phyloP scores from a whole-genome alignment of 1,139 yeast species.

The Geotrichum restrictum region DNA sequence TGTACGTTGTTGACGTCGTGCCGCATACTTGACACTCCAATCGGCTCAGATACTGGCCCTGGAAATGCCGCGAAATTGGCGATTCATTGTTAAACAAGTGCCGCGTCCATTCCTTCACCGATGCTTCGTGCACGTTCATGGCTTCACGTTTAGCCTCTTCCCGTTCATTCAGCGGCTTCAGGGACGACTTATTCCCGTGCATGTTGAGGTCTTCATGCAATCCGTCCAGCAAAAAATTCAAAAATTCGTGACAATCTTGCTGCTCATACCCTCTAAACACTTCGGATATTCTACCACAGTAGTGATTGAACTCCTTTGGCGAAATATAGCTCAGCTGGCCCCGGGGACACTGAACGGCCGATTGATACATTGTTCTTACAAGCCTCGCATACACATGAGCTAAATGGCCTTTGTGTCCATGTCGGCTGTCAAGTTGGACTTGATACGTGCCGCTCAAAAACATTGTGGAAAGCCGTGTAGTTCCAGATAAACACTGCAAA shows the following conservation, averaged over 20 bases:
- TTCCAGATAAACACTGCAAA: constrained; percentile 70
- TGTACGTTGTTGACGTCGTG: constrained; percentile 81
- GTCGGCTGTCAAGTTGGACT: constrained; percentile 67
- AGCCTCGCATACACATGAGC: constrained; percentile 70
- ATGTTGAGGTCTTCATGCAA: constrained; percentile 85
- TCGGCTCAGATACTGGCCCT: constrained; percentile 84
- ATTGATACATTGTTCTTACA: constrained; percentile 51
- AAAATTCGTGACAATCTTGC: constrained; percentile 90
- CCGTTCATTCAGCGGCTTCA: constrained; percentile 60
- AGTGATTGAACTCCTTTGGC: constrained; percentile 57
- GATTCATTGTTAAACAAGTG: constrained; percentile 82
- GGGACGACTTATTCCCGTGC: constrained; percentile 52
- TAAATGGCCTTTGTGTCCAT: constrained; percentile 80
- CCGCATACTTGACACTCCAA: constrained; percentile 73
- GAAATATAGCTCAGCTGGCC: constrained; percentile 49
- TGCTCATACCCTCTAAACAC: constrained; percentile 74
- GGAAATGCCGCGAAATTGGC: constrained; percentile 77
- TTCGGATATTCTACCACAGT: constrained; percentile 66
- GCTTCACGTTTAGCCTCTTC: constrained; percentile 74
- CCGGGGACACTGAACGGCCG: constrained; percentile 25
- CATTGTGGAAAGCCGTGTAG: constrained; percentile 46
- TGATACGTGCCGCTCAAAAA: constrained; percentile 62
- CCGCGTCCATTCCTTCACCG: constrained; percentile 93
- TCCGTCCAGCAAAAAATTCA: constrained; percentile 77
- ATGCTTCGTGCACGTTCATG: constrained; percentile 76